Percentiles rank a stretch among this genome's conserved stretches.
Conservation (phyloP, 2,329 filamentous ascomycete genomes). For the Plenodomus lindquistii region DNA sequence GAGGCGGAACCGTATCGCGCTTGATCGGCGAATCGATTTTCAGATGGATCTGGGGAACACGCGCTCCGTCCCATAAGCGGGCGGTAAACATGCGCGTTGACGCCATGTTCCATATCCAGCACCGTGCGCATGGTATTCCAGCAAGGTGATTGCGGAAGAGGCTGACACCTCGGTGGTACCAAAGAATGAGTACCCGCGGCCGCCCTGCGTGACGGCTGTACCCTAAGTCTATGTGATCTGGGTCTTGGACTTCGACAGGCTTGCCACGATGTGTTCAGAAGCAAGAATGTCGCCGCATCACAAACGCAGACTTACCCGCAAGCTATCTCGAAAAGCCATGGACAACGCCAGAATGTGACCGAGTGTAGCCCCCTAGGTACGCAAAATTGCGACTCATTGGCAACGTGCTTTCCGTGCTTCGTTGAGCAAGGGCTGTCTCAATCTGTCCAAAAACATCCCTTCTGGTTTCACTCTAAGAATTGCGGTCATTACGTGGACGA, state of each 20-base stretch:
- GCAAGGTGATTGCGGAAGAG: conserved; percentile 6
- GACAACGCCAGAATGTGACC: not conserved
- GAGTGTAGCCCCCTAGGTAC: no score
- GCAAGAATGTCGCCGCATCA: no score
- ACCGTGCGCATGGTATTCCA: conserved; percentile 18
- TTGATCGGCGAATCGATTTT: not conserved
- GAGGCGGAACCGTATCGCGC: no score
- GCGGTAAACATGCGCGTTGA: conserved; percentile 1
- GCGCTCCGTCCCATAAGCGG: conserved; percentile 1
- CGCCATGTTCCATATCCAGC: conserved; percentile 7
- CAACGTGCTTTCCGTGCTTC: not conserved
- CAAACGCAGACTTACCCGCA: not conserved
- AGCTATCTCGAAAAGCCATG: not conserved
- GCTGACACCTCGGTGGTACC: not conserved
- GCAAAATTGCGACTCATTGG: not conserved
- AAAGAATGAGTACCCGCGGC: not conserved
- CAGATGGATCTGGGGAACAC: not conserved
- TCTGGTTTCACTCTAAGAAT: not conserved
- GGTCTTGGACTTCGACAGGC: no score
- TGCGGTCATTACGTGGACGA: not conserved
- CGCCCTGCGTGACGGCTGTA: not conserved
- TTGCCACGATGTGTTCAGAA: no score
- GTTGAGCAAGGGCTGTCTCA: not conserved
- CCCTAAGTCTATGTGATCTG: no score
- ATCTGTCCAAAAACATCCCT: not conserved